These are phyloP conservation scores for Beauveria caledonica DNA, from an alignment of 2,329 filamentous ascomycete genomes.

Conservation along the genomic window DNA sequence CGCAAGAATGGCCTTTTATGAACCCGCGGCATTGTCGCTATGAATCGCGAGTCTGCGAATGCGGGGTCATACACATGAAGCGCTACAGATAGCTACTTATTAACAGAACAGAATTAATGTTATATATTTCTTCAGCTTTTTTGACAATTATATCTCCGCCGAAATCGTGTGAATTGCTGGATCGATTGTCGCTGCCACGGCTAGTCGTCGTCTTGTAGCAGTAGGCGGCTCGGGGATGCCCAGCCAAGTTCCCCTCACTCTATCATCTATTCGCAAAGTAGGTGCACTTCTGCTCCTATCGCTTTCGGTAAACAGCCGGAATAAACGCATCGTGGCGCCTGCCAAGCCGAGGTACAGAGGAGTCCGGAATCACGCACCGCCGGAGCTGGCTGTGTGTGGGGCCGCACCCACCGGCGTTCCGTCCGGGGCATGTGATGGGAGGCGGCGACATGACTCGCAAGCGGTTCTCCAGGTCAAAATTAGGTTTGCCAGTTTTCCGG, in stretches of 20 bases:
- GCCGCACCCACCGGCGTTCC: background rate
- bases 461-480: too few species aligned
- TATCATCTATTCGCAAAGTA: background rate
- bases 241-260: too few species aligned
- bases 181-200: too few species aligned
- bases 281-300: background rate
- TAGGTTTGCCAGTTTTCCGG: too few species aligned
- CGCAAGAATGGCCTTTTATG: too few species aligned
- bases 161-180: background rate
- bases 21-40: background rate
- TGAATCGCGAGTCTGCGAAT: background rate
- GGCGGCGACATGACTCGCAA: background rate
- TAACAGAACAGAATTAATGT: slow-evolving; percentile 31
- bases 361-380: background rate
- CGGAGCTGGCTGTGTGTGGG: background rate
- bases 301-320: too few species aligned
- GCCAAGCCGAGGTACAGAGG: background rate
- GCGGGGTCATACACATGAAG: background rate
- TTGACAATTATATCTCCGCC: background rate
- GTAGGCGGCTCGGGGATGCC: too few species aligned
- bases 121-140: slow-evolving; percentile 18
- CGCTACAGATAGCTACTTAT: slow-evolving; percentile 1
- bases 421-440: background rate
- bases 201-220: too few species aligned
- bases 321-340: background rate